Evolutionary conservation across 2,329 filamentous ascomycete species (phyloP), one percentile per base, ranked within the genome.

Genomic region (Botryosphaeria dothidea): DNA sequence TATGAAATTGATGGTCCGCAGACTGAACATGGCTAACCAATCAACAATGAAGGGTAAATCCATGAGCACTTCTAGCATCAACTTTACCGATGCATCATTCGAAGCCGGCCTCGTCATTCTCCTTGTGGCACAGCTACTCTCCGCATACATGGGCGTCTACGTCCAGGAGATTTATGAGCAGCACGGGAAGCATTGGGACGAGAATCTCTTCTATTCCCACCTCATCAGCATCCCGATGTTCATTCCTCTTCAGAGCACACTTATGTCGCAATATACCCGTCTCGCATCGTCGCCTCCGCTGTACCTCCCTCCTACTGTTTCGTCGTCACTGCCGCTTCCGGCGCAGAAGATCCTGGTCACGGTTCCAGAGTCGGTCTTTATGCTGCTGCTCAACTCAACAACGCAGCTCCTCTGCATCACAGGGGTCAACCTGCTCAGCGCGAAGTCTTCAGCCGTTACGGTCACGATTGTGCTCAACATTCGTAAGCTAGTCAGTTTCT

Each of bases 381-480:
- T 88, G 72, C 83, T 96, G 17, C 80, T 83, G 1, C 83, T 90
- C 67, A 96, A 96, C 72, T 92, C 96, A 0, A 75, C 96, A 56
- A 98, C 95, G 3, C 95, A 99, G 78, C 92, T 97, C 72, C 86
- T 93, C 25, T 99, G 95, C 77, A 98, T 99, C 68, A 91, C 93
- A 3, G 95, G 95, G 1, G 95, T 99, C 65, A 98, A 98, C 71
- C 85, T 97, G n/a, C 84, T 99, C 4, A 93, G 92, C 1, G 92
- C 94, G 0, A 90, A 90, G 63, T 92, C 92, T 3, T 94, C 93
- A 3, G 96, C 95, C 0, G 84, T 99, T 64, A 98, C 95, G 0
- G 95, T 99, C 25, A 97, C 94, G 1, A 96, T 99, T 71, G 93
- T 98, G 54, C 83, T 99, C 66, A 99, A 98, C 75, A 91, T 99